Percentiles rank a stretch among this genome's conserved stretches.
phyloP scores from a whole-genome alignment of 768 basidiomycete genomes.

The Rhodocollybia butyracea region DNA sequence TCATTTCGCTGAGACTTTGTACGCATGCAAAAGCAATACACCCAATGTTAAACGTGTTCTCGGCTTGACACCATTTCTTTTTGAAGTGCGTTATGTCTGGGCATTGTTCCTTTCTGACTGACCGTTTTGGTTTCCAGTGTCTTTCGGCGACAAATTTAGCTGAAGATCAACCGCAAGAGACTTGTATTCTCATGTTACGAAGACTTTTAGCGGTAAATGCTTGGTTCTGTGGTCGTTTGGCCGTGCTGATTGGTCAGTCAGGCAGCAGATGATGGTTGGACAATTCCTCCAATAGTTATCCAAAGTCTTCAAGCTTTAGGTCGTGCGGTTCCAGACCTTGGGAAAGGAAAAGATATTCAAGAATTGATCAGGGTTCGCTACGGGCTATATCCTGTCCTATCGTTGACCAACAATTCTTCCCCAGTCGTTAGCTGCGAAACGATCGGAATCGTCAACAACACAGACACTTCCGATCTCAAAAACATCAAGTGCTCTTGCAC shows the following conservation, averaged over 20 bases:
- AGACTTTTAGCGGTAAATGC: conserved; percentile 38
- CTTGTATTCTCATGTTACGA: conserved; percentile 40
- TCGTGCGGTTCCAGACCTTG: conserved; percentile 20
- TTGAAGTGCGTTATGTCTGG: conserved; percentile 53
- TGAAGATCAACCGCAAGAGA: conserved; percentile 13
- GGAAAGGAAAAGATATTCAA: conserved; percentile 31
- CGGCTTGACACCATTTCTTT: conserved; percentile 44
- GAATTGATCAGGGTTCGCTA: conserved; percentile 56
- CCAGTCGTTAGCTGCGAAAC: neutral
- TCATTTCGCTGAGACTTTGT: conserved; percentile 41
- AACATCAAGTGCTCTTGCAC: neutral
- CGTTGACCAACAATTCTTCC: neutral
- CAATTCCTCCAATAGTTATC: conserved; percentile 36
- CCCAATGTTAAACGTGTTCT: conserved; percentile 33
- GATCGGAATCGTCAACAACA: neutral
- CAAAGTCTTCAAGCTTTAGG: conserved; percentile 28
- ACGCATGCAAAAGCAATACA: conserved; percentile 30
- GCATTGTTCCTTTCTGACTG: neutral
- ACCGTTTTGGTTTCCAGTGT: neutral
- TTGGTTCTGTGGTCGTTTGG: neutral
- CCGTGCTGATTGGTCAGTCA: neutral
- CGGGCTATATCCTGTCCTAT: conserved; percentile 31
- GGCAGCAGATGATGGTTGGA: conserved; percentile 30
- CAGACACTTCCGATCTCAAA: neutral
- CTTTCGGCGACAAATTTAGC: neutral